These are phyloP conservation scores for Perkinsus olseni DNA, from an alignment of 169 alveolate species.

Conservation along the genomic window DNA sequence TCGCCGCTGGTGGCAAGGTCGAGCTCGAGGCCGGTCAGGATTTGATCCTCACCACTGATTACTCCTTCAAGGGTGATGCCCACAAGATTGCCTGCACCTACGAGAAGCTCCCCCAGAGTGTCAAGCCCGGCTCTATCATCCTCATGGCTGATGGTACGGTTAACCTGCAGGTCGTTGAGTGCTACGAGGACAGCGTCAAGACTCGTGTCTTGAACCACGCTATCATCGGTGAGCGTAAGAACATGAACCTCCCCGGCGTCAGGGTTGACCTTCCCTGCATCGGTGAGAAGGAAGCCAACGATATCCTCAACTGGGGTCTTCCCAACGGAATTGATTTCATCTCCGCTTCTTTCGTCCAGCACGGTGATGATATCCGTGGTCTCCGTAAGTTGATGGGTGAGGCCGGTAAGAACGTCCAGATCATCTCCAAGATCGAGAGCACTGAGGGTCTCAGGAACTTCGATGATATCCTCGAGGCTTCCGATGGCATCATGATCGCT, in stretches of 20 bases:
- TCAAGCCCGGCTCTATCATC: conserved; percentile 64
- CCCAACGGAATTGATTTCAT: conserved; percentile 88
- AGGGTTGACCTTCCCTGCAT: conserved; percentile 91
- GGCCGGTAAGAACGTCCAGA: conserved; percentile 83
- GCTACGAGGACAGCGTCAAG: conserved; percentile 51
- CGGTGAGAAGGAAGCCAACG: conserved; percentile 94
- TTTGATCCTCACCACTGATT: conserved; percentile 85
- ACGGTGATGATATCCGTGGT: conserved; percentile 54
- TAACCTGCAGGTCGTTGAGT: too few species aligned
- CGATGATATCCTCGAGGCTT: conserved; percentile 83
- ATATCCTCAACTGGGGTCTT: conserved; percentile 88
- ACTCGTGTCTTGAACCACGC: conserved; percentile 82
- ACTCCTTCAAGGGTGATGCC: conserved; percentile 79
- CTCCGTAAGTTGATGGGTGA: conserved; percentile 54
- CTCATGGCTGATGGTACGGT: too few species aligned
- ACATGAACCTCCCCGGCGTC: conserved; percentile 96
- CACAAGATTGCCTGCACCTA: conserved; percentile 85
- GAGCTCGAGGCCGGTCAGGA: conserved; percentile 78
- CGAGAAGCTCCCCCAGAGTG: conserved; percentile 81
- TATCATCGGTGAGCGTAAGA: conserved; percentile 89
- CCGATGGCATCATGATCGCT: conserved; percentile 98
- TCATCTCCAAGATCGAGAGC: conserved; percentile 94
- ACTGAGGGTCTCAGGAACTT: conserved; percentile 89
- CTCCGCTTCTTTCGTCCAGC: conserved; percentile 80
- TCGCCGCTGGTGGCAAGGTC: conserved; percentile 68